Base-by-base conservation (phyloP, 768 basidiomycete genomes). In the Dacryopinax spathularia region DNA sequence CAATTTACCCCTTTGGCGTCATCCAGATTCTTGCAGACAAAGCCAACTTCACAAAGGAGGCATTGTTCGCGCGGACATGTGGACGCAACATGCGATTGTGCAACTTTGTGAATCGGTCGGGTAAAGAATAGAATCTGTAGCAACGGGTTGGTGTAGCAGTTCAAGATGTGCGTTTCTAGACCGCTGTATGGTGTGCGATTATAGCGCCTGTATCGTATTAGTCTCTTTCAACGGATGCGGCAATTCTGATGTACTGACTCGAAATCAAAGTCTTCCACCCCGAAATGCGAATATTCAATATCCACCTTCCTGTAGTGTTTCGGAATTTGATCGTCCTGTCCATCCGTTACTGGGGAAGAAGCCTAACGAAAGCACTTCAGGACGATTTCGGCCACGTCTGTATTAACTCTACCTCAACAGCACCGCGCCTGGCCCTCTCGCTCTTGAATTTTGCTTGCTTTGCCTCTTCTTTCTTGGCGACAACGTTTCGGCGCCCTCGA, bases 261-360 rank as follows among this genome's bases (percentile, higher is more conserved):
- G 70, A 99, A 99, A 74, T 99, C 96, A 70, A 99, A 99, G 74
- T 99, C 95, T 72, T 97, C 95, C 18, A 98, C 91, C 2, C 95
- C 95, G 70, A 99, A 99, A 70, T 94, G 95, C 36, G 91, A 94
- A 72, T 99, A 99, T 73, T 94, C 91, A 70, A 99, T 99, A 75
- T 97, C 94, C 16, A 96, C 93, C 69, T 86, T 87, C 64, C 89
- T 85, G 73, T 96, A 99, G 65, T 85, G 81, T 63, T 81, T 82
- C 0, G 94, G 91, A 59, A 92, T 82, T 31, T 83, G 80, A 31
- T 77, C 78, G 20, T 73, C 76, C 61, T 81, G 78, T 63, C 84
- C 83, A 60, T 79, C 77, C 2, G 74, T 73, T 84, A 82, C 5
- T 79, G 63, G 61, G 61, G 62, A 59, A 61, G 39, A 33, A 34